These are phyloP conservation scores for Fusarium tuaranense DNA, from an alignment of 2,329 filamentous ascomycete genomes.

Conservation along the genomic window DNA sequence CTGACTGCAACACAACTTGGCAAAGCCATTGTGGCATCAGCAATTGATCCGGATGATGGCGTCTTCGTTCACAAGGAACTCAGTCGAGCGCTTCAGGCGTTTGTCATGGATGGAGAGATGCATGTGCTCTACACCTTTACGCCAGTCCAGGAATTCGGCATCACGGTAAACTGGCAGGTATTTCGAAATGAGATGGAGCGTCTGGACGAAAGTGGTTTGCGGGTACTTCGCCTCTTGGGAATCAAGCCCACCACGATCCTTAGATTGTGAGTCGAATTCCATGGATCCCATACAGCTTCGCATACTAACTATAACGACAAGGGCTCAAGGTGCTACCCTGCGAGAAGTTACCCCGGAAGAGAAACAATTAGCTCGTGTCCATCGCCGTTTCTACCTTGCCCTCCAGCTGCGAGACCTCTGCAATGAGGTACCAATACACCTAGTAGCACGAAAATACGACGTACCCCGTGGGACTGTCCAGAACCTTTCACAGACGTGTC, in stretches of 20 bases:
- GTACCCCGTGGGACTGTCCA: constrained; percentile 78
- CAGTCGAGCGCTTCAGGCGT: constrained; percentile 73
- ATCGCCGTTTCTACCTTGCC: constrained; percentile 79
- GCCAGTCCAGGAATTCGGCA: constrained; percentile 70
- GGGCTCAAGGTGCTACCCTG: constrained; percentile 74
- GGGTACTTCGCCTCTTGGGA: constrained; percentile 76
- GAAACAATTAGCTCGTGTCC: constrained; percentile 70
- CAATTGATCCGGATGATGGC: constrained; percentile 80
- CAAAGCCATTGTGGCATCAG: constrained; percentile 77
- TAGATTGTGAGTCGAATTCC: constrained; percentile 65
- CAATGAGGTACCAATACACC: constrained; percentile 79
- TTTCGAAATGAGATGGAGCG: constrained; percentile 78
- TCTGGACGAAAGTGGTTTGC: constrained; percentile 77
- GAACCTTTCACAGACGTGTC: constrained; percentile 78
- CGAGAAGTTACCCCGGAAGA: constrained; percentile 73
- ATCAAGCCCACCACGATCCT: constrained; percentile 76
- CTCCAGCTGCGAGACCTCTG: constrained; percentile 83
- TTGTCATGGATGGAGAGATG: constrained; percentile 86
- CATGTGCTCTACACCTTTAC: constrained; percentile 84
- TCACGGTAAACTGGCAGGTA: constrained; percentile 76
- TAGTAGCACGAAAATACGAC: constrained; percentile 77
- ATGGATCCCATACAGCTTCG: neutral
- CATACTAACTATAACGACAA: constrained; percentile 48
- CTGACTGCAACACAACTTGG: constrained; percentile 75
- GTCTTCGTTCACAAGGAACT: constrained; percentile 79